A percentile compares a stretch with the other conserved stretches of the same genome.
Conservation (phyloP, 2,329 filamentous ascomycete species). For the Penicillium hesseltinei region DNA sequence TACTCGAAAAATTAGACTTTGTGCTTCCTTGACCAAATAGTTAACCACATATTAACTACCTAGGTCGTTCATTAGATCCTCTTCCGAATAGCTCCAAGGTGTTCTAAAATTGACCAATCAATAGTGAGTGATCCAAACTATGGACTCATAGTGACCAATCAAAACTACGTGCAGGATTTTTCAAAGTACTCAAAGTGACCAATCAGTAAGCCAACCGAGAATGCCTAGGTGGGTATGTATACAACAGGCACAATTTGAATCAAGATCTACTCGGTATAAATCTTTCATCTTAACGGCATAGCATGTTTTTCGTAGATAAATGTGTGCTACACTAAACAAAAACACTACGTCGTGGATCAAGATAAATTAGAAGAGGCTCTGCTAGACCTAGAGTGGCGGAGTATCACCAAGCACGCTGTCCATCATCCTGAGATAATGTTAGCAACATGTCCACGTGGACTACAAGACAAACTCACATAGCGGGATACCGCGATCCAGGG, state of each 20-base stretch:
- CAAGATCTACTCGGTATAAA: too few species aligned
- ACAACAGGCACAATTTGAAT: too few species aligned
- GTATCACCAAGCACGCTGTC: neutral
- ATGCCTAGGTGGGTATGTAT: too few species aligned
- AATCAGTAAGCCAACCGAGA: neutral
- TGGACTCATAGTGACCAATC: too few species aligned
- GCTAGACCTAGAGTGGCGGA: neutral
- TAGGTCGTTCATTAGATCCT: neutral
- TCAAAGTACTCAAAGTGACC: neutral
- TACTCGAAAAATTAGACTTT: too few species aligned
- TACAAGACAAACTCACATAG: neutral
- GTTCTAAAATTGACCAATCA: neutral
- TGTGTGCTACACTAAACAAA: neutral
- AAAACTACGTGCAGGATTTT: neutral
- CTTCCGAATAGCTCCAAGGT: neutral
- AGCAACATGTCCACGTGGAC: neutral
- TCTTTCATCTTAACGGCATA: too few species aligned
- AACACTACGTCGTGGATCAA: neutral
- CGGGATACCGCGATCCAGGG: neutral
- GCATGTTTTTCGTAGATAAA: too few species aligned
- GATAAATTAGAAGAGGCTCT: neutral
- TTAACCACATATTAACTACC: neutral
- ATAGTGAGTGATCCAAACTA: too few species aligned
- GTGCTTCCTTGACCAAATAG: neutral
- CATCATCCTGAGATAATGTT: slow-evolving; percentile 3